phyloP scores from a whole-genome alignment of 176 grass and related monocot species.

The Avena sativa region DNA sequence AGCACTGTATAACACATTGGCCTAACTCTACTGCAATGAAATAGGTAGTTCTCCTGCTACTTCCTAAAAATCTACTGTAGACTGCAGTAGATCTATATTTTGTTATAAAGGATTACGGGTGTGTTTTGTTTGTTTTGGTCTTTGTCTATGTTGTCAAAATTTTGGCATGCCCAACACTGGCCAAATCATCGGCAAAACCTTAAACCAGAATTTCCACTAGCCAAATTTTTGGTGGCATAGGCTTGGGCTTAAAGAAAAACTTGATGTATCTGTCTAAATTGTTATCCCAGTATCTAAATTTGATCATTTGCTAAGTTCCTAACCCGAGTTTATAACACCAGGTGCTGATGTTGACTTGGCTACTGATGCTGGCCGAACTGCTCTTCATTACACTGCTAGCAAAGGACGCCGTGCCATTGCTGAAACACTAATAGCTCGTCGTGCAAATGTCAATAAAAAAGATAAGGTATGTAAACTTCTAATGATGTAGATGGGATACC shows the following conservation, averaged over 20 bases:
- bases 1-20: neutral
- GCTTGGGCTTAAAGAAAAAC: neutral
- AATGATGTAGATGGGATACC: conserved; percentile 26
- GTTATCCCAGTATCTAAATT: neutral
- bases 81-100: neutral
- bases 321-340: conserved; percentile 42
- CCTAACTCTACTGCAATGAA: neutral
- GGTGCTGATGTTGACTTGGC: conserved; percentile 81
- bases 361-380: conserved; percentile 88
- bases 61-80: neutral
- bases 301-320: neutral
- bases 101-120: neutral
- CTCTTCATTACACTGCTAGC: conserved; percentile 97
- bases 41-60: neutral
- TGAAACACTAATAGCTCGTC: conserved; percentile 67
- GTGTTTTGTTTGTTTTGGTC: neutral
- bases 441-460: conserved; percentile 91
- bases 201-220: neutral
- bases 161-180: neutral
- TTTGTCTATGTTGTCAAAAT: neutral
- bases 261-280: neutral
- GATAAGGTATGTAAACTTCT: conserved; percentile 68
- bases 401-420: conserved; percentile 79
- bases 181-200: neutral
- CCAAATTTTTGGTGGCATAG: neutral